phyloP scores from a whole-genome alignment of 2,329 filamentous ascomycete genomes.

The Chaetomium strumarium region DNA sequence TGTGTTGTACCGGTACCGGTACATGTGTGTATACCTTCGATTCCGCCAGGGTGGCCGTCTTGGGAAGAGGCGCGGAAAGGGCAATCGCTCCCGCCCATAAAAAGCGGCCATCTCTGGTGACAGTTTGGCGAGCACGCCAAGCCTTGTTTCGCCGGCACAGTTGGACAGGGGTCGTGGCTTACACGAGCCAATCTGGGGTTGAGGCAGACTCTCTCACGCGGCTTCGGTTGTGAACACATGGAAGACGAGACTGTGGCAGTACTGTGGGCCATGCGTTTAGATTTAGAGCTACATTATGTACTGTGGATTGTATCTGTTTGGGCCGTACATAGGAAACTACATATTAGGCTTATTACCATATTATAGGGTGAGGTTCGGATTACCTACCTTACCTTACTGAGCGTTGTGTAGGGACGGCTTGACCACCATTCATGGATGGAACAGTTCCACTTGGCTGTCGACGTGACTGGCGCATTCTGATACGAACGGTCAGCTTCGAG shows the following conservation, averaged over 20 bases:
- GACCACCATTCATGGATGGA: too few species aligned
- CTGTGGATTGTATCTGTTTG: too few species aligned
- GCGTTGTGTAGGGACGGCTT: too few species aligned
- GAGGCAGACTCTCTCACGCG: background rate
- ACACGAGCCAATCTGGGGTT: conserved; percentile 4
- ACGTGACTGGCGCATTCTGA: too few species aligned
- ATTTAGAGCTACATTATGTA: too few species aligned
- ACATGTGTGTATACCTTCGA: conserved; percentile 8
- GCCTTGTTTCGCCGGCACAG: conserved; percentile 13
- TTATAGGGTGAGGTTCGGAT: too few species aligned
- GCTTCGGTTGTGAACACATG: background rate
- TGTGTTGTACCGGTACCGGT: conserved; percentile 11
- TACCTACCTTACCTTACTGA: too few species aligned
- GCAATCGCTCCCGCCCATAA: conserved; percentile 17
- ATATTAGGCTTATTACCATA: too few species aligned
- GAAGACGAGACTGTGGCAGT: background rate
- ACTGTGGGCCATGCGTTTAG: background rate
- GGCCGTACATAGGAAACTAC: too few species aligned
- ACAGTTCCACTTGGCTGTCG: too few species aligned
- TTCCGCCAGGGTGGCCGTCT: conserved; percentile 6
- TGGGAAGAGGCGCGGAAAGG: conserved; percentile 18
- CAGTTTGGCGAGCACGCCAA: conserved; percentile 16
- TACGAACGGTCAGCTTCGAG: too few species aligned
- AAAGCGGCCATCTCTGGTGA: conserved; percentile 13
- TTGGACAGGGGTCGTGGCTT: conserved; percentile 4